Base-by-base conservation (phyloP, 2,329 filamentous ascomycete genomes). In the Neonectria ditissima region DNA sequence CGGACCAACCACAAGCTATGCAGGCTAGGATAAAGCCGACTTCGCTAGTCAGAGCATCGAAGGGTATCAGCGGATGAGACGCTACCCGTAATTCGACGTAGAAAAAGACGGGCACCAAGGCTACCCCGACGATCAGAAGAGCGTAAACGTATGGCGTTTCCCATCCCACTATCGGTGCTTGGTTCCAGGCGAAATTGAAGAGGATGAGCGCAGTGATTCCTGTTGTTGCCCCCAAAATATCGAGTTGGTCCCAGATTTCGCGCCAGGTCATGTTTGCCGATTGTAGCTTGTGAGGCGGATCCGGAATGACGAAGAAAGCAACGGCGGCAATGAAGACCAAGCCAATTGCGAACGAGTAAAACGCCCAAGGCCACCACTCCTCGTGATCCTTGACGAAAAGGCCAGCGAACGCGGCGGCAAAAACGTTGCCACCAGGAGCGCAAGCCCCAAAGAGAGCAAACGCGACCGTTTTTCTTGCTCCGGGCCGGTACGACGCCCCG, bases 141-240 rank as follows among this genome's bases (percentile, higher is more conserved):
- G 85, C 78, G 62, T 86, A 84, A n/a, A 89, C 80, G 59, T 87
- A 87, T 0, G 86, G 79, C 7, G 81, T 79, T 1, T 77, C 68
- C 89, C 89, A 91, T 2, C 87, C 87, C 2, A 82, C 84, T 0
- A 86, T 79, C 0, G 87, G 83, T 0, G 86, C 88, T 71, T 91
- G 88, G 62, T 89, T 91, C 87, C 87, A 91, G 0, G 88, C 86
- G 68, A 91, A 87, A 73, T 90, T 91, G 76, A 91, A 82, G 18
- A 92, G 79, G 0, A 90, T 80, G 24, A 92, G 78, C 0, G 83
- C 84, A 0, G 80, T 78, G 18, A 91, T 80, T 1, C 89, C 88
- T 1, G 77, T 69, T 1, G 77, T 32, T 0, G 78, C 79, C 1
- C 81, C 82, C 0, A 75, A 75, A 8, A 82, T 60, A 41, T 84